These are phyloP conservation scores for Sugiyamaella lignohabitans DNA, from an alignment of 805 yeast species.

Conservation along the genomic window DNA sequence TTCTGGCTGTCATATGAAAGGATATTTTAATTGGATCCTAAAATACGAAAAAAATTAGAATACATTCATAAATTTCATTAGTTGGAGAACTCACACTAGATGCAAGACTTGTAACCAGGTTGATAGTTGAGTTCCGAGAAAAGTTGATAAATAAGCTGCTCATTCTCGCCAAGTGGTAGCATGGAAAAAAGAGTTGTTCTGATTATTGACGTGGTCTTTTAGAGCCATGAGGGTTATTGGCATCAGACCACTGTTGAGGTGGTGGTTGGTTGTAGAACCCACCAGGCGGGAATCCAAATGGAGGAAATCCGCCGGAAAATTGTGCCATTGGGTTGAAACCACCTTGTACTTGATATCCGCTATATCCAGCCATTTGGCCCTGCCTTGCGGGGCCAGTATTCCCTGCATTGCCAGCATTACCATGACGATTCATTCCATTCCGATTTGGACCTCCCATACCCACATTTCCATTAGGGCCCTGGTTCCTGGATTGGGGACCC, in stretches of 20 bases:
- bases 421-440: neutral
- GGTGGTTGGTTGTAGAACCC: neutral
- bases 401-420: too few species aligned
- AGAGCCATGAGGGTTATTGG: neutral
- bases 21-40: too few species aligned
- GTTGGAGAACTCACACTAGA: too few species aligned
- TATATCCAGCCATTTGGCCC: neutral
- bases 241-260: neutral
- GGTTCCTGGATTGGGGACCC: neutral
- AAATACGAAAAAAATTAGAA: too few species aligned
- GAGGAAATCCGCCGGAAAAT: neutral
- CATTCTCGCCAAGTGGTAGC: too few species aligned
- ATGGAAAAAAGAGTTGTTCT: neutral
- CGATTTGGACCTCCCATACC: neutral
- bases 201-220: slow-evolving; percentile 1
- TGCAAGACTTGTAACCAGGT: too few species aligned
- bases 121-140: too few species aligned
- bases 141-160: too few species aligned
- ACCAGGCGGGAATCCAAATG: neutral
- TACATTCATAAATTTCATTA: too few species aligned
- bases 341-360: neutral
- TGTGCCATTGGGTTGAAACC: neutral
- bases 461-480: neutral
- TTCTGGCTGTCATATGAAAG: too few species aligned
- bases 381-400: too few species aligned